These are phyloP conservation scores for Trametes versicolor DNA, from an alignment of 1,284 basidiomycete genomes.

Conservation along the genomic window DNA sequence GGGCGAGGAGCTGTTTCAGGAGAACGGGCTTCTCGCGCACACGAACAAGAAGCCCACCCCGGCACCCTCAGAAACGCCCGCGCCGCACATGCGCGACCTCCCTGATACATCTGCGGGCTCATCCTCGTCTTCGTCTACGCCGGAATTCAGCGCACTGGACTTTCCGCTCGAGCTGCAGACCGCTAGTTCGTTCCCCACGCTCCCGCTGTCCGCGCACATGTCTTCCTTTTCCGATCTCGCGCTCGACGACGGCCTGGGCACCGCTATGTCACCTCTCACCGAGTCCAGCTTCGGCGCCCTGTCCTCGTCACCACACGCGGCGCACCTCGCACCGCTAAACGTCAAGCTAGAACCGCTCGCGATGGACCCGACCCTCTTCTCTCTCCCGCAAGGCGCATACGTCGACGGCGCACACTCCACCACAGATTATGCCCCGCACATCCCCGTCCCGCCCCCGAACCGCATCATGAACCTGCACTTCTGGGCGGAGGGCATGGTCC, in stretches of 20 bases:
- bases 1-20: slow-evolving; percentile 73
- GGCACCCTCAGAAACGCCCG: slow-evolving; percentile 28
- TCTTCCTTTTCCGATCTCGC: slow-evolving; percentile 29
- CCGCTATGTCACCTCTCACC: slow-evolving; percentile 13
- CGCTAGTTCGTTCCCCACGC: slow-evolving; percentile 24
- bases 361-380: slow-evolving; percentile 42
- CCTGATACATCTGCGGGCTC: slow-evolving; percentile 34
- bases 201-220: slow-evolving; percentile 26
- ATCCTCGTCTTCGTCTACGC: slow-evolving; percentile 38
- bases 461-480: slow-evolving; percentile 46
- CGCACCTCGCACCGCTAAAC: slow-evolving; percentile 25
- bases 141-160: slow-evolving; percentile 31
- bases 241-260: slow-evolving; percentile 25
- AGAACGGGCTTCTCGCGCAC: slow-evolving; percentile 53
- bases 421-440: slow-evolving; percentile 19
- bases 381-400: slow-evolving; percentile 36
- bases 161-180: slow-evolving; percentile 30
- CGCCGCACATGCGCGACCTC: slow-evolving; percentile 28
- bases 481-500: slow-evolving; percentile 75
- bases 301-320: slow-evolving; percentile 34
- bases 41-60: slow-evolving; percentile 37
- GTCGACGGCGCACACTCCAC: slow-evolving; percentile 21
- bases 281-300: slow-evolving; percentile 29
- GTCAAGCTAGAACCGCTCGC: slow-evolving; percentile 46
- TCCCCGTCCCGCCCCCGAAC: slow-evolving; percentile 32